Evolutionary conservation across 2,329 filamentous ascomycete genomes (phyloP).

Genomic region (Ascochyta viciae-villosae): DNA sequence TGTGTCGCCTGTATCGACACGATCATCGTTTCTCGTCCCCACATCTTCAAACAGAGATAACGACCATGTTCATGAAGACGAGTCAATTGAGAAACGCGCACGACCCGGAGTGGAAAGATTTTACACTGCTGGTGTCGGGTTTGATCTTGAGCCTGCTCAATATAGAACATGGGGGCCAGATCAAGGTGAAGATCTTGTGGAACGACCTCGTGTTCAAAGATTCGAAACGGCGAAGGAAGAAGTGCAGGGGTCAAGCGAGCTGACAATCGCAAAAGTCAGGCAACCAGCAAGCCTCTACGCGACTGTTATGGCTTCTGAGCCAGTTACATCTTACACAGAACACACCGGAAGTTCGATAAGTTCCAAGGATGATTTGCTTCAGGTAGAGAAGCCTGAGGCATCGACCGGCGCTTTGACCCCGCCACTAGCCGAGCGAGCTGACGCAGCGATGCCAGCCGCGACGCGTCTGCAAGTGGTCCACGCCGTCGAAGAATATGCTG

Average conservation of each 20-base stretch:
- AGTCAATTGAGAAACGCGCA: not conserved
- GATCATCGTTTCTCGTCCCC: constrained; percentile 4
- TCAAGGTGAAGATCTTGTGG: constrained; percentile 16
- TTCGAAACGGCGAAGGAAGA: constrained; percentile 14
- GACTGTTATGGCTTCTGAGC: constrained; percentile 12
- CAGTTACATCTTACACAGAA: constrained; percentile 15
- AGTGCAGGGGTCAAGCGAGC: constrained; percentile 19
- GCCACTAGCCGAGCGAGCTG: constrained; percentile 7
- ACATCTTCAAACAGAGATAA: not conserved
- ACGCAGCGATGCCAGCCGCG: constrained; percentile 9
- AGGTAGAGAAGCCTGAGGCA: constrained; percentile 10
- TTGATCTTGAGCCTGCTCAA: not conserved
- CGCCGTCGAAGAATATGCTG: constrained; percentile 39
- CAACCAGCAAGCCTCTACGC: constrained; percentile 12
- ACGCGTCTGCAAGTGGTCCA: constrained; percentile 38
- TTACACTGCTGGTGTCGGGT: constrained; percentile 3
- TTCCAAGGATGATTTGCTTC: constrained; percentile 7
- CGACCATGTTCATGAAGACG: not conserved
- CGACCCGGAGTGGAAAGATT: constrained; percentile 1
- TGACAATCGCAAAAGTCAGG: constrained; percentile 19
- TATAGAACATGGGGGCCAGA: not conserved
- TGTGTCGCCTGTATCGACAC: constrained; percentile 34
- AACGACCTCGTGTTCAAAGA: constrained; percentile 22
- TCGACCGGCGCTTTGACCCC: constrained; percentile 15
- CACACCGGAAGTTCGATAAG: constrained; percentile 11